Base-by-base conservation (phyloP, 1,284 basidiomycete species). In the Fomitopsis palustris region DNA sequence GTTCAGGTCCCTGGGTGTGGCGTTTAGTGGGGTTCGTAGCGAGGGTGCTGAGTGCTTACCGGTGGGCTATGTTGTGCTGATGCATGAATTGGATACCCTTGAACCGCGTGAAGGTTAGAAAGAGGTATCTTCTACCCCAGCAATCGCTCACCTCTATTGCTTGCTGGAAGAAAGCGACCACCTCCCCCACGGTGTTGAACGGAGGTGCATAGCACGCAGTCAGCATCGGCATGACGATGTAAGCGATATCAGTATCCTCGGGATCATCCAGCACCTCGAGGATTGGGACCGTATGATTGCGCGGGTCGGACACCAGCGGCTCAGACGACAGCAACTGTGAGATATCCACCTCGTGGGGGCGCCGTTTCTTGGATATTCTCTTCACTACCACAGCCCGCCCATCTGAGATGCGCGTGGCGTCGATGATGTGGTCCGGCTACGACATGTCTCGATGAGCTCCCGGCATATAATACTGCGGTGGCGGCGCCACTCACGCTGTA, bases 1-100 rank as follows among this genome's bases (percentile, higher is more conserved):
- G 55, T 79, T 80, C 17, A 63, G 38, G 57, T 82, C 79, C 1
- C 81, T 82, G 29, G 9, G 38, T n/a, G 14, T n/a, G 1, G 19
- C 25, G 23, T n/a, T n/a, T n/a, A n/a, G n/a, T n/a, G n/a, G n/a
- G 35, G 8, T 37, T 37, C 35, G 7, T 37, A 16, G 16, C 8
- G 35, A 16, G 23, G 14, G 31, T 2, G 5, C 17, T 7, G 21
- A 19, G 17, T 6, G 3, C 57, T 29, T 29, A 63, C 66, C 63
- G 62, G 37, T 66, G 64, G 9, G 66, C 59, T 27, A 64, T 54
- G 39, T 56, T 58, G 31, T 66, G 51, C 41, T 62, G 35, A 45
- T 65, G 62, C 54, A 65, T 64, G 51, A 65, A 63, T 17, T 57
- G 54, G 12, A 64, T 35, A 5, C 66, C 66, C 66, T 67, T 37